phyloP scores from a whole-genome alignment of 2,329 filamentous ascomycete species.

The Fusarium bulbicola region DNA sequence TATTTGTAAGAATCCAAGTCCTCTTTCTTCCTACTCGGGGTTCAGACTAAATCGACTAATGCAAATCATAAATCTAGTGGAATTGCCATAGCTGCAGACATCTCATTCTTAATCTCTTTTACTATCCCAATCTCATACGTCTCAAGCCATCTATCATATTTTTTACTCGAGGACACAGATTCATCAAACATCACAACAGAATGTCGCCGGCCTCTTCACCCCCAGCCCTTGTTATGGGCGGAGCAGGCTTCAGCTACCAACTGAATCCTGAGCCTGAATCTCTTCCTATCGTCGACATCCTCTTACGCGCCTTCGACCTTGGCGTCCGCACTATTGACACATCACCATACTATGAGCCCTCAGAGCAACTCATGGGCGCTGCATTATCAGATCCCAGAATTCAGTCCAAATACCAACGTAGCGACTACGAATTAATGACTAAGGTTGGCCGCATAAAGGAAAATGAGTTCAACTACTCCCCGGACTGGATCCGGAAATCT shows the following conservation, averaged over 20 bases:
- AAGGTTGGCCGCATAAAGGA: constrained; percentile 10
- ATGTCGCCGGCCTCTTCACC: neutral
- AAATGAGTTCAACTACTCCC: constrained; percentile 6
- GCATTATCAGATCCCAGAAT: neutral
- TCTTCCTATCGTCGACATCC: constrained; percentile 1
- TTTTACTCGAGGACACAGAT: fast-evolving
- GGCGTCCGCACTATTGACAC: neutral
- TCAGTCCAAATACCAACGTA: neutral
- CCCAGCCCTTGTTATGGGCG: neutral
- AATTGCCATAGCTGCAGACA: neutral
- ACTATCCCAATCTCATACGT: neutral
- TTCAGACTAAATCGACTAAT: too few species aligned
- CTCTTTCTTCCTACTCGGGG: too few species aligned
- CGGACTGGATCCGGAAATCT: neutral
- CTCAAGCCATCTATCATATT: too few species aligned
- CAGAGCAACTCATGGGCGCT: constrained; percentile 8
- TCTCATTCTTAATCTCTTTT: neutral
- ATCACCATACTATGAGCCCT: constrained; percentile 2
- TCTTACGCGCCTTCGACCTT: neutral
- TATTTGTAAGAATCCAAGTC: neutral
- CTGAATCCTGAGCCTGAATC: neutral
- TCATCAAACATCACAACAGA: neutral
- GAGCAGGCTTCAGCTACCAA: constrained; percentile 5
- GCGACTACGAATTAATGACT: constrained; percentile 6
- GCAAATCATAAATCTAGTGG: too few species aligned